Base-by-base conservation (phyloP, 164 flowering plant genomes). In the Magnolia sinica region DNA sequence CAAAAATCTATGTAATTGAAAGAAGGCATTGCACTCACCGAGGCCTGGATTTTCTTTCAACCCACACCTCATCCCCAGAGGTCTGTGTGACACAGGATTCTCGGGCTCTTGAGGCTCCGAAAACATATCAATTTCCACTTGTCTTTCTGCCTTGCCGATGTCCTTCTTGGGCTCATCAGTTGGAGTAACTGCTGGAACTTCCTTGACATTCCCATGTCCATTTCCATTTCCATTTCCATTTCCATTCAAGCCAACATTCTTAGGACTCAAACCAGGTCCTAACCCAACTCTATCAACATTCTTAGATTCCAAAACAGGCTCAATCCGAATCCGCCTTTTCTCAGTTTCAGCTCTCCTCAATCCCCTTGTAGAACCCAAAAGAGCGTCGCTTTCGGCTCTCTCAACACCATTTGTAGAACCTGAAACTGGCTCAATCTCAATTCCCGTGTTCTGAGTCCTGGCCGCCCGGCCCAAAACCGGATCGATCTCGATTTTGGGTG, bases 401-500 rank as follows among this genome's bases (percentile, higher is more conserved):
- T 61, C 22, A 59, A 50, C 27, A 5, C 73, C 85, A 64, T 70
- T 78, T 55, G 81, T 74, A 58, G 51, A 1, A 63, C 86, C 83
- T 8, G 77, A 29, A 72, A 58, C 86, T 1, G 84, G 87, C 64
- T 90, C 94, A 70, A 92, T 91, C 64, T 90, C 95, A 59, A 27
- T 7, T 55, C 84, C 87, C 58, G 82, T 70, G 22, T 68, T 79
- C 67, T 67, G 79, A 49, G 9, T 20, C 69, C 87, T 83, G 3
- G 91, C 20, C 18, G 68, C 22, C 77, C 89, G 81, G 49, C 91
- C 96, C 75, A 89, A 71, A 81, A 91, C 71, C 9, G 95, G 95
- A 77, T 91, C 98, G 67, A 93, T 87, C 84, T 95, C 98, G 64
- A 89, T 86, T 73, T 86, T 91, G 0, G 93, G 92, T 1, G 92